Base-by-base conservation (phyloP, 2,329 filamentous ascomycete genomes). In the Xylaria sp. region DNA sequence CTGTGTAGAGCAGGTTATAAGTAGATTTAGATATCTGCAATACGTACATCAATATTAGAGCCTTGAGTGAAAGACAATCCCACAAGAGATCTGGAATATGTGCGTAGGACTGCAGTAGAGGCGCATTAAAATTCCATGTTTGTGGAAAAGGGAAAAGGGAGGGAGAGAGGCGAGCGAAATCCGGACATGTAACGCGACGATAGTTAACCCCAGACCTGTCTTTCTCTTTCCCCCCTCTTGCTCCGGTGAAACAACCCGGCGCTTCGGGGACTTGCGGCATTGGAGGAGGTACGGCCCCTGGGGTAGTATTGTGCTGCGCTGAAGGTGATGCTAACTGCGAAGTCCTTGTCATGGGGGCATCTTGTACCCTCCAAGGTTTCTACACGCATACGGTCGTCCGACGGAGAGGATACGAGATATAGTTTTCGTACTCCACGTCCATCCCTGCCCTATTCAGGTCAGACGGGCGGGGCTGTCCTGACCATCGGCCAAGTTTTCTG, bases 351-450 rank as follows among this genome's bases (percentile, higher is more conserved):
- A n/a, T n/a, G n/a, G n/a, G n/a, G n/a, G n/a, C n/a, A n/a, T 11
- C n/a, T 14, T n/a, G 15, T 51, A 51, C 37, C 49, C 35, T 33
- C 47, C 50, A 56, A 51, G 50, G 49, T 60, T 55, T 60, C 31
- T 8, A 9, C 28, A 9, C 28, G 28, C 28, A 51, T 42, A 55
- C 43, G 56, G 15, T 55, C 40, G 43, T 60, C 37, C 46, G 50
- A 55, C 51, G 19, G 33, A 59, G 50, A 56, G 19, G 33, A 59
- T 59, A 56, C 56, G 56, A 54, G 23, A 15, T 35, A 25, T 21
- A 31, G 28, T 31, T 31, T 58, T 47, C 33, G 50, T 45, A 42
- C 47, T 28, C 25, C 37, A 19, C 4, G 14, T 17, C 15, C 8
- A 63, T 40, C 51, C 56, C 60, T 60, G 56, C 21, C 15, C 0